A percentile compares a stretch with the other conserved stretches of the same genome.
phyloP scores from a whole-genome alignment of 768 basidiomycete species.

The Mycena galericulata region DNA sequence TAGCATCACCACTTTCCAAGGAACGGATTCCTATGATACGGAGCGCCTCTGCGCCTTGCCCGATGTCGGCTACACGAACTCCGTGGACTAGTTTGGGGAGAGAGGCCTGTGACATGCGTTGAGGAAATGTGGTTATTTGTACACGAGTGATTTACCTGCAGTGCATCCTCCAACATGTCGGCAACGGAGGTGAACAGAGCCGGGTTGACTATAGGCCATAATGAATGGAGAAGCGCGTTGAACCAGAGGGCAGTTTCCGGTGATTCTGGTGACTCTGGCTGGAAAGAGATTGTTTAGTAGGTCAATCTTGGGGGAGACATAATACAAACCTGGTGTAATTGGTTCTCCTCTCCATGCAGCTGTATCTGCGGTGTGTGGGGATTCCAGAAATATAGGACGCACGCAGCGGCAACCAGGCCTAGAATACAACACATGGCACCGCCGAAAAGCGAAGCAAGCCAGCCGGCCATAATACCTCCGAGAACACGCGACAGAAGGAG shows the following conservation, averaged over 20 bases:
- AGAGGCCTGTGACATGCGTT: constrained; percentile 42
- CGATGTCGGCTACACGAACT: constrained; percentile 79
- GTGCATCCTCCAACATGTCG: constrained; percentile 74
- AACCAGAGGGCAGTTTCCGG: constrained; percentile 67
- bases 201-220: constrained; percentile 85
- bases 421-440: constrained; percentile 40
- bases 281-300: constrained; percentile 14
- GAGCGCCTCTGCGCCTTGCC: constrained; percentile 75
- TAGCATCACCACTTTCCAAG: constrained; percentile 48
- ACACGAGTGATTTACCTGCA: constrained; percentile 48
- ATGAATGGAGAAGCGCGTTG: constrained; percentile 66
- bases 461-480: constrained; percentile 6
- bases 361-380: constrained; percentile 7
- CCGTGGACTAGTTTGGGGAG: constrained; percentile 64
- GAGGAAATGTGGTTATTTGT: neutral
- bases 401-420: constrained; percentile 43
- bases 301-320: too few species aligned
- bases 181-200: constrained; percentile 66
- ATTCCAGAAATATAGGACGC: constrained; percentile 39
- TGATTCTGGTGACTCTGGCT: constrained; percentile 44
- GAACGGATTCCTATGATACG: constrained; percentile 77
- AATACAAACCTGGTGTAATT: constrained; percentile 22
- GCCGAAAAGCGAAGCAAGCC: constrained; percentile 13
- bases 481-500: constrained; percentile 21
- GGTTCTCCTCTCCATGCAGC: constrained; percentile 17